These are phyloP conservation scores for Xylariaceae sp. DNA, from an alignment of 2,329 filamentous ascomycete species.

Conservation along the genomic window DNA sequence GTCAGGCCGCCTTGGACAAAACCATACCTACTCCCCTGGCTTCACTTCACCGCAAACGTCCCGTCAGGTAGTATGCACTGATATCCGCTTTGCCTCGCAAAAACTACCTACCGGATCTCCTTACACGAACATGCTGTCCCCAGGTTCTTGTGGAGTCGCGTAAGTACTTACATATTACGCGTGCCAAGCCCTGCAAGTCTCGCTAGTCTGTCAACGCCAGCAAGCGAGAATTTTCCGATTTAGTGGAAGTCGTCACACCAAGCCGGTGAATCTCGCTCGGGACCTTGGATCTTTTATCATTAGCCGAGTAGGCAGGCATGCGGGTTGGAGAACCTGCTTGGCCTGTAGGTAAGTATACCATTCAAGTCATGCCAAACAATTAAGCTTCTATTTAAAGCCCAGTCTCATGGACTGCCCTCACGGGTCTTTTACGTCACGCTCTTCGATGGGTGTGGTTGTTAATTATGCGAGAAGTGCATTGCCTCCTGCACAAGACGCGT, in stretches of 20 bases:
- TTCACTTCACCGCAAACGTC: not conserved
- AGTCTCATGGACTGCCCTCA: conserved; percentile 22
- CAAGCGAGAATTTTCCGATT: conserved; percentile 31
- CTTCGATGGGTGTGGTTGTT: not conserved
- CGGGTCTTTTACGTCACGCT: not conserved
- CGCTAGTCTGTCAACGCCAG: conserved; percentile 24
- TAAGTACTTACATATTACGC: not conserved
- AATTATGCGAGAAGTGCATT: not conserved
- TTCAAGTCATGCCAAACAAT: conserved; percentile 2
- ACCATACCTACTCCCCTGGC: not conserved
- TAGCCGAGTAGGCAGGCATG: conserved; percentile 22
- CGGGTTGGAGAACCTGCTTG: conserved; percentile 10
- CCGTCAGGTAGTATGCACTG: no score
- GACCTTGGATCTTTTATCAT: conserved; percentile 21
- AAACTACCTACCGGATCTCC: no score
- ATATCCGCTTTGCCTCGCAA: no score
- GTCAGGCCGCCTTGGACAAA: not conserved
- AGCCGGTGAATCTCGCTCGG: conserved; percentile 11
- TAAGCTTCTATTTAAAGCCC: conserved; percentile 23
- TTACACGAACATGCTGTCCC: no score
- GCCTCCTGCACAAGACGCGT: conserved; percentile 13
- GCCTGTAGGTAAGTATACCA: not conserved
- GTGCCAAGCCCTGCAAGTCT: conserved; percentile 28
- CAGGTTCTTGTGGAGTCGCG: conserved; percentile 14
- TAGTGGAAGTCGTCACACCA: conserved; percentile 15